A percentile compares a stretch with the other conserved stretches of the same genome.
Conservation (phyloP, 495 filamentous ascomycete species). For the Neurospora cerealis region DNA sequence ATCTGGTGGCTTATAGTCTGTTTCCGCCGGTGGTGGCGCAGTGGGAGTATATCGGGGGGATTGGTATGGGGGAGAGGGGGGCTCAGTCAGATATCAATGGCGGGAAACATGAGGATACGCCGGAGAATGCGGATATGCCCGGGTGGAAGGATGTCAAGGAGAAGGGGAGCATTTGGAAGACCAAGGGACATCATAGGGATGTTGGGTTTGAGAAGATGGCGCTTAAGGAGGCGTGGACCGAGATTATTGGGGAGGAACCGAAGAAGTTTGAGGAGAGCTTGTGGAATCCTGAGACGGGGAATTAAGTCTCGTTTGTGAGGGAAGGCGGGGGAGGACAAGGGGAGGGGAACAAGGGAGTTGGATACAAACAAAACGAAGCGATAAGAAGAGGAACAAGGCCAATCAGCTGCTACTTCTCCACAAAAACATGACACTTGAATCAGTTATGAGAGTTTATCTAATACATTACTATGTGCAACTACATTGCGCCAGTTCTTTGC, state of each 20-base stretch:
- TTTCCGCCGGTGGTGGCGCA: constrained; percentile 11
- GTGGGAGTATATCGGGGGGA: constrained; percentile 10
- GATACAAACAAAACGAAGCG: not conserved
- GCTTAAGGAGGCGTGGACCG: constrained; percentile 8
- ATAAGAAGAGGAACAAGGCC: not conserved
- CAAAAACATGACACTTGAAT: not conserved
- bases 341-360: not conserved
- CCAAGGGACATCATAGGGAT: constrained; percentile 9
- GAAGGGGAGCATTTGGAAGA: constrained; percentile 5
- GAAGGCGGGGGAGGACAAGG: too few species aligned
- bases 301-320: too few species aligned
- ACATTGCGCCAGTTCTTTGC: not conserved
- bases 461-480: not conserved
- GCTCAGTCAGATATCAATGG: constrained; percentile 15
- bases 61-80: constrained; percentile 11
- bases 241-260: constrained; percentile 3
- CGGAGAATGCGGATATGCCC: constrained; percentile 4
- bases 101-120: constrained; percentile 10
- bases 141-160: constrained; percentile 10
- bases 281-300: constrained; percentile 1
- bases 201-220: constrained; percentile 12
- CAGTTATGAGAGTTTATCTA: not conserved
- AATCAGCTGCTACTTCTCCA: not conserved
- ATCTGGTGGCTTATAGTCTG: constrained; percentile 10
- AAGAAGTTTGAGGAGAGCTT: constrained; percentile 2